These are phyloP conservation scores for Ustulina deusta DNA, from an alignment of 2,329 filamentous ascomycete species.

Conservation along the genomic window DNA sequence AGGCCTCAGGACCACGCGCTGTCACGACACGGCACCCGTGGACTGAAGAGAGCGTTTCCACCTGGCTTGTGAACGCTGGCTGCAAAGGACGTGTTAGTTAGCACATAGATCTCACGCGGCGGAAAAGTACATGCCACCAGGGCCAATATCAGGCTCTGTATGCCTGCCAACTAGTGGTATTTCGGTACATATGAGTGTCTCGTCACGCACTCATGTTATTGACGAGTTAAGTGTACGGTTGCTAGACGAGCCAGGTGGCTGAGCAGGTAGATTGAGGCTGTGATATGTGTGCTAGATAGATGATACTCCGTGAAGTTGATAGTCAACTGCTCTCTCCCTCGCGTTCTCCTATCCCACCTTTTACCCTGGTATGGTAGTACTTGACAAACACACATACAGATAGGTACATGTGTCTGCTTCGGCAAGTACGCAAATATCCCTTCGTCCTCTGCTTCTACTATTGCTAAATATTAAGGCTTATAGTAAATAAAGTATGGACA, in stretches of 20 bases:
- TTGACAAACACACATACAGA: neutral
- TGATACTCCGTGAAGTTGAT: neutral
- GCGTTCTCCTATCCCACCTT: neutral
- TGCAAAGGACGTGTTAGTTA: neutral
- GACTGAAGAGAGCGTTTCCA: neutral
- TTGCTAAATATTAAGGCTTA: too few species aligned
- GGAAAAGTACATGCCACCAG: neutral
- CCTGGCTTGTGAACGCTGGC: neutral
- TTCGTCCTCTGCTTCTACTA: too few species aligned
- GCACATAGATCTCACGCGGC: neutral
- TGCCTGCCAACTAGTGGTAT: neutral
- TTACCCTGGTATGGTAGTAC: neutral
- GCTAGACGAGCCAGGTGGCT: neutral
- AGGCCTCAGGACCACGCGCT: neutral
- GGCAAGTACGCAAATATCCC: neutral
- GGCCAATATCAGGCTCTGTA: too few species aligned
- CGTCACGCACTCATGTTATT: neutral
- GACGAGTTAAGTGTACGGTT: neutral
- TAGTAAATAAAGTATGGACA: too few species aligned
- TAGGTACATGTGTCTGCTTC: neutral
- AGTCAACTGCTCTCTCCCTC: neutral
- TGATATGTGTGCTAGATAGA: neutral
- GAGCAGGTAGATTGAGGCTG: neutral
- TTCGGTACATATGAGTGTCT: neutral
- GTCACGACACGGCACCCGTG: neutral